Evolutionary conservation across 768 basidiomycete species (phyloP).

Genomic region (Termitomyces sp.): DNA sequence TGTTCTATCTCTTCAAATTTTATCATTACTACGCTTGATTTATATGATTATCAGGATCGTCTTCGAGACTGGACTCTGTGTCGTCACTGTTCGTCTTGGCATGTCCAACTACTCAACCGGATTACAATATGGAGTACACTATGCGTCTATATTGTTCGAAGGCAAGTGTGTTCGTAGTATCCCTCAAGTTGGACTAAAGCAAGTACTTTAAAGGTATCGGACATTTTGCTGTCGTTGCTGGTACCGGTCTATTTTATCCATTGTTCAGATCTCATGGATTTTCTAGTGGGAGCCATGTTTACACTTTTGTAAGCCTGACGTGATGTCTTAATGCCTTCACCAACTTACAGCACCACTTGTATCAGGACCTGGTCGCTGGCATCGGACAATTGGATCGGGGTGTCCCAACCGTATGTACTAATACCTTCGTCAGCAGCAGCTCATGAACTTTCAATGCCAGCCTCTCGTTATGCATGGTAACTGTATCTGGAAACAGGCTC

Average conservation of each 20-base stretch:
- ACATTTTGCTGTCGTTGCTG: slow-evolving; percentile 9
- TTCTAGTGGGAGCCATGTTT: slow-evolving; percentile 4
- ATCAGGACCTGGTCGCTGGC: slow-evolving; percentile 5
- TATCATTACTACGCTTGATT: not conserved
- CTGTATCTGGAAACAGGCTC: slow-evolving; percentile 6
- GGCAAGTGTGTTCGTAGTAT: not conserved
- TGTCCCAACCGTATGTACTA: slow-evolving; percentile 9
- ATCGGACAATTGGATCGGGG: not conserved
- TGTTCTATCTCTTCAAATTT: not conserved
- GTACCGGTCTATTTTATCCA: not conserved
- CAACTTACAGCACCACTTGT: not conserved
- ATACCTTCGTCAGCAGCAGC: not conserved
- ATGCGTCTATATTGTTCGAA: slow-evolving; percentile 8
- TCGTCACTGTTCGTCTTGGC: slow-evolving; percentile 1
- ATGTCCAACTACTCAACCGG: not conserved
- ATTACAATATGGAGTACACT: not conserved
- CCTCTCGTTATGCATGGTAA: slow-evolving; percentile 7
- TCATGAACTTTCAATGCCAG: not conserved
- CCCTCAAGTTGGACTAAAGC: not conserved
- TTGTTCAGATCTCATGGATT: not conserved
- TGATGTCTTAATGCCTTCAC: too few relatives aligned
- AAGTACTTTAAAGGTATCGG: not conserved
- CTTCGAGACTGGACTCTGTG: slow-evolving; percentile 5
- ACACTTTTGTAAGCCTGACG: slow-evolving; percentile 2
- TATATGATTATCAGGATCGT: slow-evolving; percentile 3